Percentiles rank a stretch among this genome's conserved stretches.
Conservation (phyloP, 2,329 filamentous ascomycete species). For the Fusarium nematophilum region DNA sequence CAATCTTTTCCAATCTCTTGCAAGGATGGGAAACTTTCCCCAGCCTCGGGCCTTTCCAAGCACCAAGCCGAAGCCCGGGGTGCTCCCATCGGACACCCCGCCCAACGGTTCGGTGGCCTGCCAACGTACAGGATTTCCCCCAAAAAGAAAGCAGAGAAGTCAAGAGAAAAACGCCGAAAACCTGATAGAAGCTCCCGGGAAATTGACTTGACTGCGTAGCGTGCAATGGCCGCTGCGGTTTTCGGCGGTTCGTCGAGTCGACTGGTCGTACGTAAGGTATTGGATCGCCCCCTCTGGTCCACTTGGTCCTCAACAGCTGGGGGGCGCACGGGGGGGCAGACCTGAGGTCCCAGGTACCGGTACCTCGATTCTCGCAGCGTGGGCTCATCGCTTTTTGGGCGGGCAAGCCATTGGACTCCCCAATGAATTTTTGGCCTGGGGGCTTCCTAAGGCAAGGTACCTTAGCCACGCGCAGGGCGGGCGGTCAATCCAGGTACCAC, state of each 20-base stretch:
- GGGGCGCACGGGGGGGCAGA: background rate
- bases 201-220: slow-evolving; percentile 25
- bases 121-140: slow-evolving; percentile 7
- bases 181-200: slow-evolving; percentile 14
- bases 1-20: slow-evolving; percentile 30
- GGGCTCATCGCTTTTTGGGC: slow-evolving; percentile 41
- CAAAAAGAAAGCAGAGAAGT: background rate
- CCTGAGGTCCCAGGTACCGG: slow-evolving; percentile 31
- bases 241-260: slow-evolving; percentile 37
- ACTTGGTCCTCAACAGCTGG: slow-evolving; percentile 45
- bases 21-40: slow-evolving; percentile 23
- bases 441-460: slow-evolving; percentile 32
- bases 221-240: slow-evolving; percentile 34
- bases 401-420: slow-evolving; percentile 21
- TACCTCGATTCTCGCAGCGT: slow-evolving; percentile 27
- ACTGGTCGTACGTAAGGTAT: slow-evolving; percentile 38
- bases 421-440: slow-evolving; percentile 28
- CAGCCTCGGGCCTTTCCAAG: slow-evolving; percentile 1
- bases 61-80: slow-evolving; percentile 4
- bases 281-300: slow-evolving; percentile 30
- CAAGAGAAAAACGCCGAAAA: slow-evolving; percentile 16
- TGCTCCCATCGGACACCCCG: slow-evolving; percentile 15
- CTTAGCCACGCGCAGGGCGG: slow-evolving; percentile 20
- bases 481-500: slow-evolving; percentile 30
- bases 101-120: slow-evolving; percentile 21